Conservation (phyloP, 306 rosid species). For the Sphenostylis stenocarpa region DNA sequence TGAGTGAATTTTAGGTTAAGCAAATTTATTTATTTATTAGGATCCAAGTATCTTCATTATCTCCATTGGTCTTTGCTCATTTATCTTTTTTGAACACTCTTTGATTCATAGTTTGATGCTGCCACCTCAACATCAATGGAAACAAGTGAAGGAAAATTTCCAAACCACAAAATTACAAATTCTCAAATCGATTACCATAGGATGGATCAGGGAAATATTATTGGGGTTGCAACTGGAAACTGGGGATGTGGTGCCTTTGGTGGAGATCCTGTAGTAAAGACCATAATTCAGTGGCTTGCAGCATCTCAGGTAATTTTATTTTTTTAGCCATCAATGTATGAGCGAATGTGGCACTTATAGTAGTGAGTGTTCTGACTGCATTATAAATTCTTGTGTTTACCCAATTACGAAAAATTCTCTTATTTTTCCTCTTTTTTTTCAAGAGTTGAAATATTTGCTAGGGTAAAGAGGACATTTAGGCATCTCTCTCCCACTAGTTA, state of each 20-base stretch:
- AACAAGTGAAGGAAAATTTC: slow-evolving; percentile 31
- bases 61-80: slow-evolving; percentile 8
- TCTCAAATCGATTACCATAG: slow-evolving; percentile 34
- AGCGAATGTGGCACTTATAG: not conserved
- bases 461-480: not conserved
- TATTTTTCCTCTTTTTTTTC: not conserved
- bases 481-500: not conserved
- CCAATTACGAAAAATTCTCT: not conserved
- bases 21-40: not conserved
- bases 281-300: slow-evolving; percentile 93
- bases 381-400: not conserved
- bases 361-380: not conserved
- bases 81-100: slow-evolving; percentile 20
- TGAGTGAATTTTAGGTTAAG: slow-evolving; percentile 20
- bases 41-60: not conserved
- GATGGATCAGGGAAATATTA: slow-evolving; percentile 32
- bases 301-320: slow-evolving; percentile 80
- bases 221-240: slow-evolving; percentile 91
- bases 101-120: slow-evolving; percentile 40
- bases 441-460: not conserved
- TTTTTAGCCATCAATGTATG: slow-evolving; percentile 11
- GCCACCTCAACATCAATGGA: slow-evolving; percentile 40
- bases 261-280: slow-evolving; percentile 91
- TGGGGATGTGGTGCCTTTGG: slow-evolving; percentile 99
- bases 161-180: slow-evolving; percentile 27